Base-by-base conservation (phyloP, 495 filamentous ascomycete species). In the Penicillium angulare region DNA sequence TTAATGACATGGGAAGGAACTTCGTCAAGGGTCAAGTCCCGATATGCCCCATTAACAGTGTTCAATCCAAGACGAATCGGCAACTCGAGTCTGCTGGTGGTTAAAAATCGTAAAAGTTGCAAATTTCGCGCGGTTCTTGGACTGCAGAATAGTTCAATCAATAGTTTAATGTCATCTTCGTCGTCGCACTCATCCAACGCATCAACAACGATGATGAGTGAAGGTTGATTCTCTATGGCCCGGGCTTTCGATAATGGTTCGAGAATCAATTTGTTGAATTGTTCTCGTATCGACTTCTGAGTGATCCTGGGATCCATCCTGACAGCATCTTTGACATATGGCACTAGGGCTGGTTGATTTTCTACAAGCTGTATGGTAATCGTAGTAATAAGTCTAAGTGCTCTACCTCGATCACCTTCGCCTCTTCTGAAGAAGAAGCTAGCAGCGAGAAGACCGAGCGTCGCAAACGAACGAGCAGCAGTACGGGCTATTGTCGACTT, bases 241-340 rank as follows among this genome's bases (percentile, higher is more conserved):
- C 5, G 5, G 5, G 10, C 10, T 10, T 27, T 27, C 27, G 13
- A 31, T 9, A 31, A 12, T 6, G 27, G 27, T 12, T 6, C 8
- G 13, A 31, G 27, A 6, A 31, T 31, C 27, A 31, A 6, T 2
- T 6, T 2, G 8, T 31, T 12, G 8, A 7, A 31, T 6, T 31
- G 27, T 48, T 57, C 24, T 55, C 50, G 29, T 43, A 29, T 31
- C n/a, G n/a, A n/a, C n/a, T n/a, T n/a, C n/a, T n/a, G n/a, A n/a
- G n/a, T n/a, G n/a, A n/a, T n/a, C n/a, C n/a, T n/a, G n/a, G n/a
- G n/a, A n/a, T n/a, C n/a, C n/a, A n/a, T n/a, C n/a, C n/a, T n/a
- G n/a, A n/a, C n/a, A n/a, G n/a, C n/a, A n/a, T n/a, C n/a, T n/a
- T n/a, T n/a, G n/a, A n/a, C n/a, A n/a, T n/a, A n/a, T n/a, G n/a